Evolutionary conservation across 139 green algal species (phyloP), one percentile per base, ranked within the genome.

Genomic region (Choricystis sp.): DNA sequence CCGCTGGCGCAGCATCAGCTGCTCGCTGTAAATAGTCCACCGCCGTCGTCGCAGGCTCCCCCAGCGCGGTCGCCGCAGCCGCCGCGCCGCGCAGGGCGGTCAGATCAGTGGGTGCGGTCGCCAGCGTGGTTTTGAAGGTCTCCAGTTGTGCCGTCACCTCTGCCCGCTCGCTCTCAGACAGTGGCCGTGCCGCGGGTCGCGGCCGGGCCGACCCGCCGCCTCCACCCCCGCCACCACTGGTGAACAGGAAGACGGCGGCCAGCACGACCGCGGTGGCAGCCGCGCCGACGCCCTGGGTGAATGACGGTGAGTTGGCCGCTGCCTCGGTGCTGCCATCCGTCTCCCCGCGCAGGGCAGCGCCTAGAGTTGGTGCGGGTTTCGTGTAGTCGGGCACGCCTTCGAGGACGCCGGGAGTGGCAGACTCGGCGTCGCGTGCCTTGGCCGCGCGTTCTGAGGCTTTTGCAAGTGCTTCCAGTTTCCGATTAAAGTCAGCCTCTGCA

Each of bases 11-110:
- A 3, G 26, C 62, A 4, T 30, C 40, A 2, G 49, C 31, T 60
- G 82, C 67, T 52, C 60, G 63, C 31, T 31, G 19, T 57, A 81
- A 59, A 19, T 65, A 61, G 25, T 29, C 29, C 27, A 55, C 56
- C 1, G 69, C 77, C 14, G 30, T 56, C 9, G 40, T 21, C n/a
- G 29, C 57, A 19, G 66, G 68, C 16, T 67, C 21, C 21, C 66
- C 77, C 64, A 77, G 64, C 21, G 9, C 30, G 40, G 40, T 16
- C 40, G 40, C 40, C 9, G 16, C 16, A 16, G 40, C 16, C 40
- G 40, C 40, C 16, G 40, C 40, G 9, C 9, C 40, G 9, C 40
- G 40, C 40, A 52, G 16, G 16, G 40, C 40, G 9, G 9, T 16
- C 9, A 16, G 9, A 16, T 52, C 16, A 16, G 40, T 21, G 9